Evolutionary conservation across 2,329 filamentous ascomycete genomes (phyloP).

Genomic region (Xylaria hypoxylon): DNA sequence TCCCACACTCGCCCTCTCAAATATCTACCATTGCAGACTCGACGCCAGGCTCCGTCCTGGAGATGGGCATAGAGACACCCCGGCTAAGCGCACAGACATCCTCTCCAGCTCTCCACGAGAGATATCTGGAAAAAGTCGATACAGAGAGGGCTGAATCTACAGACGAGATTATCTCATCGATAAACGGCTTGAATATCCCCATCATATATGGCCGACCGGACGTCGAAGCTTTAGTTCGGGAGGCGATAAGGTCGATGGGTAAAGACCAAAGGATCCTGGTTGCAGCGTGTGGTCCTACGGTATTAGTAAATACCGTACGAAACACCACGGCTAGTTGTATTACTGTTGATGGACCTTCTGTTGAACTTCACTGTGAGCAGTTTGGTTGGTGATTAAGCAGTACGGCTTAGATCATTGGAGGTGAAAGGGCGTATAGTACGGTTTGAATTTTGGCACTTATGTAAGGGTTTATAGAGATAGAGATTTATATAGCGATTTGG

Average conservation of each 20-base stretch:
- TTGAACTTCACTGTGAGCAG: conserved; percentile 65
- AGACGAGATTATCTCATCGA: conserved; percentile 30
- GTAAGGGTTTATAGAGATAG: conserved; percentile 5
- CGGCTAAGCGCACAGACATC: conserved; percentile 35
- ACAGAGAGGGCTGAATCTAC: conserved; percentile 29
- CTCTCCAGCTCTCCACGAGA: conserved; percentile 36
- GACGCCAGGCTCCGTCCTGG: conserved; percentile 26
- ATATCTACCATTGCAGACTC: conserved; percentile 31
- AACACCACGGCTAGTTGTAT: conserved; percentile 59
- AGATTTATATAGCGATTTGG: background rate
- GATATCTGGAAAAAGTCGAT: conserved; percentile 39
- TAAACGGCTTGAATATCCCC: conserved; percentile 44
- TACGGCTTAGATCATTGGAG: background rate
- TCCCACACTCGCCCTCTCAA: conserved; percentile 30
- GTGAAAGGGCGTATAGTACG: background rate
- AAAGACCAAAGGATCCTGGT: conserved; percentile 57
- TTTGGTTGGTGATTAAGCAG: conserved; percentile 56
- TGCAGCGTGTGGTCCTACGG: conserved; percentile 61
- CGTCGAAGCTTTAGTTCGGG: conserved; percentile 53
- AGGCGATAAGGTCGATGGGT: conserved; percentile 52
- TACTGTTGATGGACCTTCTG: conserved; percentile 57
- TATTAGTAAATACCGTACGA: conserved; percentile 59
- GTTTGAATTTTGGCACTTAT: background rate
- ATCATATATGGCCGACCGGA: conserved; percentile 57
- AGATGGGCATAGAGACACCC: conserved; percentile 36